A percentile compares a stretch with the other conserved stretches of the same genome.
Evolutionary conservation across 331 rosid genomes (phyloP).

Genomic region (Dryas integrifolia): DNA sequence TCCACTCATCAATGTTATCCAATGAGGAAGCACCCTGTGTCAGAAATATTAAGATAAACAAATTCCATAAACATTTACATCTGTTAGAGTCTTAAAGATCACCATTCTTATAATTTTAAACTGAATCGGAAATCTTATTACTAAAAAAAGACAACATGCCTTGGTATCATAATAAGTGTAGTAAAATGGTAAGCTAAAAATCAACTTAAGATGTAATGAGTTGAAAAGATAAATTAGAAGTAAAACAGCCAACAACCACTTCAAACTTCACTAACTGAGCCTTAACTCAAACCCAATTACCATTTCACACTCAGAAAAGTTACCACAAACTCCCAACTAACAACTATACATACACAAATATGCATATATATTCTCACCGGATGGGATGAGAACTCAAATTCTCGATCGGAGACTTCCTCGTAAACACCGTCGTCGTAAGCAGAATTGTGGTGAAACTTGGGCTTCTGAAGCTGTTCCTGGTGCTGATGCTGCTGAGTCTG

Average conservation of each 20-base stretch:
- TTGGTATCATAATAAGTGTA: background rate
- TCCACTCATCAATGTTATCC: conserved; percentile 56
- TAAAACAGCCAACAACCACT: background rate
- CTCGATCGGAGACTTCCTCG: conserved; percentile 51
- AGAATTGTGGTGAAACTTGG: conserved; percentile 38
- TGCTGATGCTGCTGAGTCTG: conserved; percentile 15
- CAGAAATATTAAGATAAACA: conserved; percentile 11
- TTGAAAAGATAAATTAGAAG: background rate
- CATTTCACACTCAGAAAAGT: background rate
- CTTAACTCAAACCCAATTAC: background rate
- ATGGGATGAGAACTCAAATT: conserved; percentile 34
- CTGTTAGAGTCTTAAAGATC: background rate
- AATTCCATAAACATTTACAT: background rate
- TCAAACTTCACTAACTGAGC: conserved; percentile 7
- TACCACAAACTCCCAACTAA: background rate
- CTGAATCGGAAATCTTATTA: background rate
- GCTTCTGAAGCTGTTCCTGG: conserved; percentile 24
- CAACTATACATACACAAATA: background rate
- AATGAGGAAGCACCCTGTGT: conserved; percentile 47
- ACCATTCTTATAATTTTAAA: background rate
- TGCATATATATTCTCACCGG: conserved; percentile 32
- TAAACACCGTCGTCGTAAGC: conserved; percentile 48
- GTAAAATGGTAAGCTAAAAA: background rate
- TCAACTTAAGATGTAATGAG: background rate
- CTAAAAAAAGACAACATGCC: background rate